Conservation (phyloP, 768 basidiomycete genomes). For the Podaxis carcinomalis region DNA sequence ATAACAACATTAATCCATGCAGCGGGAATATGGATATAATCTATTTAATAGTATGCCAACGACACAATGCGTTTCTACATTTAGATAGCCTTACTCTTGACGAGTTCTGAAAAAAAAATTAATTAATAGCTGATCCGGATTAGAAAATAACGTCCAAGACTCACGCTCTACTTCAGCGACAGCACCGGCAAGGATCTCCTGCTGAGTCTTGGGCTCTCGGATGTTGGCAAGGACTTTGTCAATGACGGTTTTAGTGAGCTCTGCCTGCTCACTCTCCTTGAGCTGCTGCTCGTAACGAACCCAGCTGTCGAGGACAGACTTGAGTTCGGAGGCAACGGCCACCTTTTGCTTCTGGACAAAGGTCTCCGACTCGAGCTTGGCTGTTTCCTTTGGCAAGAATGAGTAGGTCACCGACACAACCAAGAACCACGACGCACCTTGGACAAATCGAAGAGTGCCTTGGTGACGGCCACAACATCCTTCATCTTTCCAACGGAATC, state of each 20-base stretch:
- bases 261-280: constrained; percentile 94
- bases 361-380: constrained; percentile 80
- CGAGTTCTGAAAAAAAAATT: constrained; percentile 60
- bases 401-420: not conserved
- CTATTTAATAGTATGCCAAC: constrained; percentile 12
- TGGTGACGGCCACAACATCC: constrained; percentile 89
- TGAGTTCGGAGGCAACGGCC: constrained; percentile 83
- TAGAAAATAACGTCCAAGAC: constrained; percentile 29
- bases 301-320: constrained; percentile 95
- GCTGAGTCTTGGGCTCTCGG: constrained; percentile 86
- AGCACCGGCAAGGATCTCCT: constrained; percentile 74
- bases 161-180: constrained; percentile 90
- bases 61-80: constrained; percentile 15
- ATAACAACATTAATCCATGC: constrained; percentile 3
- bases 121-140: not conserved
- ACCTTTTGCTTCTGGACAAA: constrained; percentile 91
- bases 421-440: constrained; percentile 49
- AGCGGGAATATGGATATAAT: constrained; percentile 10
- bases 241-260: constrained; percentile 85
- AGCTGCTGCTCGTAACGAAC: constrained; percentile 95
- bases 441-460: constrained; percentile 87
- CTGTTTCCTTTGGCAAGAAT: constrained; percentile 74
- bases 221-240: constrained; percentile 81
- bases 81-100: constrained; percentile 91
- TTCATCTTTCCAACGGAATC: constrained; percentile 89